phyloP scores from a whole-genome alignment of 2,329 filamentous ascomycete genomes.

The Penicillium sp. region DNA sequence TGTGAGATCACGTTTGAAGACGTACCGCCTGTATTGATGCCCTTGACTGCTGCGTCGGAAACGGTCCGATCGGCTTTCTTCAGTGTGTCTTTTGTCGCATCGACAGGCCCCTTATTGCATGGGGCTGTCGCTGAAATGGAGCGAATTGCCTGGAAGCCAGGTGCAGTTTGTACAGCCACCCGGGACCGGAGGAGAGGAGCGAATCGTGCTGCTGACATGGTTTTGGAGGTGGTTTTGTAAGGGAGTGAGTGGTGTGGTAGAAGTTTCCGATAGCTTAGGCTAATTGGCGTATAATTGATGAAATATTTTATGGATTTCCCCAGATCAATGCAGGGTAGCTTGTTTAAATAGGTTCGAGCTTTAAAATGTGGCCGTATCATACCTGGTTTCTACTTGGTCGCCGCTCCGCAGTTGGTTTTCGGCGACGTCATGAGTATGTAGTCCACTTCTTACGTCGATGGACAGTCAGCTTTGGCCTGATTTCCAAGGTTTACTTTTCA shows the following conservation, averaged over 20 bases:
- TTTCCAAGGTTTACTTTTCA: background rate
- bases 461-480: slow-evolving; percentile 12
- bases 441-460: slow-evolving; percentile 23
- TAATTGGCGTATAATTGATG: background rate
- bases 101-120: slow-evolving; percentile 45
- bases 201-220: slow-evolving; percentile 26
- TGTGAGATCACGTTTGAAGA: slow-evolving; percentile 2
- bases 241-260: background rate
- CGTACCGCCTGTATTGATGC: slow-evolving; percentile 56
- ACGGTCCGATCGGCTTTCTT: slow-evolving; percentile 51
- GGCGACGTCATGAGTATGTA: slow-evolving; percentile 18
- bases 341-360: background rate
- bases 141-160: slow-evolving; percentile 14
- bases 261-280: background rate
- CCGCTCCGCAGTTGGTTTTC: slow-evolving; percentile 3
- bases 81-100: slow-evolving; percentile 50
- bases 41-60: slow-evolving; percentile 50
- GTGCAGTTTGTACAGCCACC: slow-evolving; percentile 11
- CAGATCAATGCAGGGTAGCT: background rate
- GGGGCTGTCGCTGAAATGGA: slow-evolving; percentile 47
- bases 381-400: slow-evolving; percentile 8
- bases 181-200: slow-evolving; percentile 21
- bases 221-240: background rate
- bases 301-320: background rate
- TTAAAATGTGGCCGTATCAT: slow-evolving; percentile 9